phyloP scores from a whole-genome alignment of 2,329 filamentous ascomycete species.

The Pestalotiopsis sp. region DNA sequence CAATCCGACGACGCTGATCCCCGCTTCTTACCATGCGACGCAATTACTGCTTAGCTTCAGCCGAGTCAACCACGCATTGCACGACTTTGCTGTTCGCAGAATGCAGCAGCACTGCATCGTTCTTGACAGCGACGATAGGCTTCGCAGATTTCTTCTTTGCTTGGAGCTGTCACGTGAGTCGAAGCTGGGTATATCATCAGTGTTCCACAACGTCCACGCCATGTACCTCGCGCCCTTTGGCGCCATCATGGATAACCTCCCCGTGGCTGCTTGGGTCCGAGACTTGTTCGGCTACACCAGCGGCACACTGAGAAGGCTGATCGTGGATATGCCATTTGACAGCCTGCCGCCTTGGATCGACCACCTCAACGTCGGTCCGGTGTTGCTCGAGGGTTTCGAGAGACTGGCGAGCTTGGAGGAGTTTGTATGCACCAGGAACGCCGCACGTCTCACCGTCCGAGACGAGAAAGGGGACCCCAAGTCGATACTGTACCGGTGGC shows the following conservation, averaged over 20 bases:
- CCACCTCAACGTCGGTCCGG: conserved; percentile 39
- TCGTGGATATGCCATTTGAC: conserved; percentile 51
- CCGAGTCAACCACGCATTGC: conserved; percentile 43
- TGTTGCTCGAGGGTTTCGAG: conserved; percentile 47
- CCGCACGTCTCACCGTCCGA: not conserved
- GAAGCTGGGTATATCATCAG: conserved; percentile 24
- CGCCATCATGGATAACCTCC: conserved; percentile 38
- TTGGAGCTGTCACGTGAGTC: conserved; percentile 30
- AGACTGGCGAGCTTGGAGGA: conserved; percentile 46
- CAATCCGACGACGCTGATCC: conserved; percentile 29
- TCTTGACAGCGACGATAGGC: conserved; percentile 40
- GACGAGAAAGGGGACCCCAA: not conserved
- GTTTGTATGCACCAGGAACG: conserved; percentile 47
- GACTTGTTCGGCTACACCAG: conserved; percentile 45
- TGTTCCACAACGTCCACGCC: conserved; percentile 33
- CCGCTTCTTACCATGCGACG: conserved; percentile 40
- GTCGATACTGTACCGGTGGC: conserved; percentile 11
- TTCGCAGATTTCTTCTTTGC: conserved; percentile 35
- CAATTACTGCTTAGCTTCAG: conserved; percentile 47
- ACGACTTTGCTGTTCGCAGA: conserved; percentile 40
- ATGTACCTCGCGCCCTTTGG: conserved; percentile 45
- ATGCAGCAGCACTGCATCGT: conserved; percentile 49
- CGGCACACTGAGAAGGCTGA: conserved; percentile 43
- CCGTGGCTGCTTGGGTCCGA: conserved; percentile 41
- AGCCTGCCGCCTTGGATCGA: conserved; percentile 45